Base-by-base conservation (phyloP, 192 early-diverging fungal genomes). In the Diversispora eburnea region DNA sequence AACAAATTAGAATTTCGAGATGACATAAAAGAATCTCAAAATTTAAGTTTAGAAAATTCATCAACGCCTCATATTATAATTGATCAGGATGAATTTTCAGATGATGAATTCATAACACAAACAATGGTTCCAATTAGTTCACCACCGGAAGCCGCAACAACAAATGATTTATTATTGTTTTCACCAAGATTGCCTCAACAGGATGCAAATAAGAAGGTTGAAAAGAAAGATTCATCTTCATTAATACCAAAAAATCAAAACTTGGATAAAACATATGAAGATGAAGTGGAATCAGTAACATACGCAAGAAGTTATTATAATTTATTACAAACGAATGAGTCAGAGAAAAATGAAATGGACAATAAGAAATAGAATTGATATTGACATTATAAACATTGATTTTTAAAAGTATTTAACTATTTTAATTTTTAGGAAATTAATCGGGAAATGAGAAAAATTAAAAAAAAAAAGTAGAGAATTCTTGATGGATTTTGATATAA, bases 81-180 rank as follows among this genome's bases (percentile, higher is more conserved):
- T 60, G 70, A 72, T 17, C 22, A 72, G 4, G 56, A 72, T 33
- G 68, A 70, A 41, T 22, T 57, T n/a, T 70, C 39, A 22, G 41
- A 9, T 57, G 52, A 57, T 56, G 41, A 70, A 48, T 47, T 48
- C 9, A 10, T 8, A 52, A 8, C 25, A 67, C 58, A 60, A 41
- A 51, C 47, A 67, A 51, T 47, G 10, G 12, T 10, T 13, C 15
- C 65, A 48, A 67, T 67, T 15, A 20, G 12, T 42, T 51, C 48
- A 19, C 20, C 46, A 6, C 12, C 48, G 20, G 49, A 20, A 51
- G 25, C 48, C 8, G 12, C 19, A 13, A 48, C n/a, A 17, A 33
- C 25, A 20, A 20, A 67, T 67, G 45, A 67, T 51, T 47, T 67
- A 15, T 49, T 51, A 47, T 47, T 67, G 19, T 67, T 47, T 20